Percentiles rank a stretch among this genome's conserved stretches.
These are phyloP conservation scores for Crotalaria pallida DNA, from an alignment of 306 rosid species.

Conservation along the genomic window DNA sequence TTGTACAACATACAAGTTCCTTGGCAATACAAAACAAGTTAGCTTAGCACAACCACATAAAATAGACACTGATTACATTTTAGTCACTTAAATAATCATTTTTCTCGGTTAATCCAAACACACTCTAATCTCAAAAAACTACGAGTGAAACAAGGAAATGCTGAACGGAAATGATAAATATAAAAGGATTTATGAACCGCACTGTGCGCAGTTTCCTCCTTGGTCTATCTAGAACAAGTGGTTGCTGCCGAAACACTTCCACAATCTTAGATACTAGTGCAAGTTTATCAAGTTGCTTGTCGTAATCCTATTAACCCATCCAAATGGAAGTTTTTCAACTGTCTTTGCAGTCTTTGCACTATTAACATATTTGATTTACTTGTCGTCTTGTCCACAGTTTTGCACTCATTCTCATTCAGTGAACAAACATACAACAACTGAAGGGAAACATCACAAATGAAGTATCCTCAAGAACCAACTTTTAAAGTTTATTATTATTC, in stretches of 20 bases:
- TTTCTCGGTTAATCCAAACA: too few species aligned
- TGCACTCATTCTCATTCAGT: not conserved
- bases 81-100: too few species aligned
- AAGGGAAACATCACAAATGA: not conserved
- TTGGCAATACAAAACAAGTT: not conserved
- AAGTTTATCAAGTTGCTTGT: not conserved
- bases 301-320: not conserved
- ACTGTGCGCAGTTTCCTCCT: conserved; percentile 26
- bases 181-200: conserved; percentile 5
- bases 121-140: not conserved
- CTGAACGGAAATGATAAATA: not conserved
- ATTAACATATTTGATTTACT: not conserved
- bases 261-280: not conserved
- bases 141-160: conserved; percentile 1
- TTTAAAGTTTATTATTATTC: not conserved
- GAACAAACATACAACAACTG: not conserved
- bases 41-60: not conserved
- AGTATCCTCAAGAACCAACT: not conserved
- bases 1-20: not conserved
- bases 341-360: not conserved
- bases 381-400: not conserved
- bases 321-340: not conserved
- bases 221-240: not conserved
- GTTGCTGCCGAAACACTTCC: not conserved
- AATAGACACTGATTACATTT: not conserved